Percentiles rank a stretch among this genome's conserved stretches.
These are phyloP conservation scores for Gossypium trilobum DNA, from an alignment of 441 rosid genomes.

Conservation along the genomic window DNA sequence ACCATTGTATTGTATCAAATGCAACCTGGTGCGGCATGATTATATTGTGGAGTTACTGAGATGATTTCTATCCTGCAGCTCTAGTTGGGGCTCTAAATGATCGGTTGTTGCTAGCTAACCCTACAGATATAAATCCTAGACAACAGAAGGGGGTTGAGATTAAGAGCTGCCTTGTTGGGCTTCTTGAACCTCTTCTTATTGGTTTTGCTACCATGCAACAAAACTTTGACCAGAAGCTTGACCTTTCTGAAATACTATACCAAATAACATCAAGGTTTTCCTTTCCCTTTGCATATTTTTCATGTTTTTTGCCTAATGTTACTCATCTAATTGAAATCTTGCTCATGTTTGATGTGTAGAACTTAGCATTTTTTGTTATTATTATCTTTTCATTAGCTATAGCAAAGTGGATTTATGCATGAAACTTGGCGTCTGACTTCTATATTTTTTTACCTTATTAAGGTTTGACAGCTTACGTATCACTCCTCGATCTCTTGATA, in stretches of 20 bases:
- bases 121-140: conserved; percentile 83
- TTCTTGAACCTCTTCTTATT: conserved; percentile 91
- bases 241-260: conserved; percentile 80
- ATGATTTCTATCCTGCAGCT: conserved; percentile 39
- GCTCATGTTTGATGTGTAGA: not conserved
- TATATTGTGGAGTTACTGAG: conserved; percentile 18
- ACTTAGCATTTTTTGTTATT: not conserved
- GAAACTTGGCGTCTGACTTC: conserved; percentile 24
- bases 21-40: not conserved
- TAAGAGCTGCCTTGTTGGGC: conserved; percentile 91
- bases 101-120: conserved; percentile 74
- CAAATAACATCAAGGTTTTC: conserved; percentile 92
- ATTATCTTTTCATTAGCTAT: conserved; percentile 6
- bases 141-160: conserved; percentile 87
- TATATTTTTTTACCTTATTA: conserved; percentile 22
- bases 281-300: conserved; percentile 10
- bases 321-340: conserved; percentile 2
- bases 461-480: conserved; percentile 97
- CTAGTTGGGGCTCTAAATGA: conserved; percentile 92
- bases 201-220: conserved; percentile 99
- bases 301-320: not conserved
- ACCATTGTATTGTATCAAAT: conserved; percentile 4
- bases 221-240: conserved; percentile 85
- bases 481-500: conserved; percentile 90
- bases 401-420: conserved; percentile 9